Conservation (phyloP, 306 rosid genomes). For the Herpetospermum pedunculosum region DNA sequence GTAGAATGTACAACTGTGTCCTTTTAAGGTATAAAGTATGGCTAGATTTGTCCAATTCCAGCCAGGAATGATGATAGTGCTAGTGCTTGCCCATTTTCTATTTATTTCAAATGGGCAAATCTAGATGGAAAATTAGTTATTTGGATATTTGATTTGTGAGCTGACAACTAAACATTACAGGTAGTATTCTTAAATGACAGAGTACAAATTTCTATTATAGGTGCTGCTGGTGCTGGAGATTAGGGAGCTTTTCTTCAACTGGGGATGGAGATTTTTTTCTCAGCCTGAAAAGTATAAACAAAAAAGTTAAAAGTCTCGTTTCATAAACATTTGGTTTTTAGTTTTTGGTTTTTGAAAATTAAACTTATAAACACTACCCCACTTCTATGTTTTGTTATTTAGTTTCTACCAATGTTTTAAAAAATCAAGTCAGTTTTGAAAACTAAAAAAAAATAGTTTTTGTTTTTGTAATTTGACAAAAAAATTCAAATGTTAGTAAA, state of each 20-base stretch:
- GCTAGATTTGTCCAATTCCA: constrained; percentile 3
- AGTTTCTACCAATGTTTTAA: too few species aligned
- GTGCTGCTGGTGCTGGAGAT: background rate
- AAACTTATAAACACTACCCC: too few species aligned
- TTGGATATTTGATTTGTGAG: background rate
- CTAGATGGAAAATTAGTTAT: background rate
- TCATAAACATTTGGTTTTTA: too few species aligned
- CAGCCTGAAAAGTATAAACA: too few species aligned
- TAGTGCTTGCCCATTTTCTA: background rate
- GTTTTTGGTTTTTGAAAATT: too few species aligned
- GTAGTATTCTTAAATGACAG: background rate
- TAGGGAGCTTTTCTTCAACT: background rate
- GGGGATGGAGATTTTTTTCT: too few species aligned
- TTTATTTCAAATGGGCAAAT: background rate
- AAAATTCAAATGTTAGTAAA: too few species aligned
- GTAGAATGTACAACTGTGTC: background rate
- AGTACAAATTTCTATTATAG: background rate
- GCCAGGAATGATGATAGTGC: constrained; percentile 1
- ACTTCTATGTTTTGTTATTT: too few species aligned
- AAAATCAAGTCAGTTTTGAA: too few species aligned
- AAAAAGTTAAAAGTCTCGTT: too few species aligned
- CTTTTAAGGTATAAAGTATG: background rate
- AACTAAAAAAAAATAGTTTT: too few species aligned
- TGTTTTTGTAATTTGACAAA: too few species aligned
- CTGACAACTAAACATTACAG: background rate